Evolutionary conservation across 306 rosid species (phyloP).

Genomic region (Trichosanthes cucumerina): DNA sequence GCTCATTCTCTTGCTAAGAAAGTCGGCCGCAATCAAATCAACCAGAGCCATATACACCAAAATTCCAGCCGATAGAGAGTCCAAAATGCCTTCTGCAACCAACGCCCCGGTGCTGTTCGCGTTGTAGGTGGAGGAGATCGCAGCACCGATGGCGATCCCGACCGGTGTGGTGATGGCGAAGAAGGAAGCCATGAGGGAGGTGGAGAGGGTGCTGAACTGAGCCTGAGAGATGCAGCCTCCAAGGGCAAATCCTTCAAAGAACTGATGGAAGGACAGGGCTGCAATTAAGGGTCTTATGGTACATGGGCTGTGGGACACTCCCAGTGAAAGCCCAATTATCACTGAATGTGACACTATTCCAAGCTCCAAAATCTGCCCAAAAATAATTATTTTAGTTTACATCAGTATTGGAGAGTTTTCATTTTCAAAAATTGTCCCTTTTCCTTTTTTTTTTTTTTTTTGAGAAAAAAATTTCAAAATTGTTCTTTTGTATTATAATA

Average conservation of each 20-base stretch:
- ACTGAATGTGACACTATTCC: conserved; percentile 96
- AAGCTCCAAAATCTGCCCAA: conserved; percentile 71
- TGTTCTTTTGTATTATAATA: too few relatives aligned
- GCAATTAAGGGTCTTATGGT: conserved; percentile 79
- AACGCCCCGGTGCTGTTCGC: conserved; percentile 64
- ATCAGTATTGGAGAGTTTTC: background rate
- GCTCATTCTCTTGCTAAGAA: conserved; percentile 89
- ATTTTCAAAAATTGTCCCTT: background rate
- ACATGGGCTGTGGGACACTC: conserved; percentile 91
- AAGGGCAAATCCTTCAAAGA: conserved; percentile 97
- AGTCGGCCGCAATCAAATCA: conserved; percentile 89
- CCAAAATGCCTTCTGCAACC: conserved; percentile 64
- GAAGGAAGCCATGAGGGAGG: conserved; percentile 69
- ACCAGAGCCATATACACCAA: conserved; percentile 92
- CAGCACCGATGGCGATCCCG: conserved; percentile 64
- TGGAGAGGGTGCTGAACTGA: conserved; percentile 50
- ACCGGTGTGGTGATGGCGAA: conserved; percentile 72
- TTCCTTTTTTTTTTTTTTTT: too few relatives aligned
- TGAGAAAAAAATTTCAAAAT: too few relatives aligned
- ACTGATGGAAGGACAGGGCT: conserved; percentile 85
- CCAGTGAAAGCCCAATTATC: conserved; percentile 75
- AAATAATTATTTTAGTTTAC: background rate
- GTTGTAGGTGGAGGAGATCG: conserved; percentile 51
- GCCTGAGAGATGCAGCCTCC: conserved; percentile 98
- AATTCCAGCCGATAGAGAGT: conserved; percentile 73